Evolutionary conservation across 2,329 filamentous ascomycete species (phyloP), one percentile per base, ranked within the genome.

Genomic region (Botrytis fragariae): DNA sequence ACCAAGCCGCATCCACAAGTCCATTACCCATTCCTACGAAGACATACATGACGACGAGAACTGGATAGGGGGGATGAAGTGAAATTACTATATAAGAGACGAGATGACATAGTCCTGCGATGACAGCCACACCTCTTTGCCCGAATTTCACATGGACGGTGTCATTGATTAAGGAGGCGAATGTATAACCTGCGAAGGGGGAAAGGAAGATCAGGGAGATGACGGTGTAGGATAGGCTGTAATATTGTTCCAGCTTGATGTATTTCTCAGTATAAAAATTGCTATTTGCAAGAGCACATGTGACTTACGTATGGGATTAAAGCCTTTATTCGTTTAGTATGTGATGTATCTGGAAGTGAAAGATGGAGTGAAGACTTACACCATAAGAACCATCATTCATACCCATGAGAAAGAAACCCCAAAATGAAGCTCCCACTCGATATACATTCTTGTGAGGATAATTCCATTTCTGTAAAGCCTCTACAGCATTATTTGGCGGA

Each of bases 11-110:
- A 76, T 90, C 91, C 72, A 88, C 85, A 29, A 94, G 82, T 7
- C 92, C 92, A 79, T 91, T 93, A 1, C 92, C 92, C 70, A 93
- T 90, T 1, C 92, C 92, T 3, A 89, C 86, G 14, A 94, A 81
- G 61, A 90, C 85, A 79, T 91, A 89, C 37, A 90, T 85, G 29
- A 92, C 81, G 3, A 92, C 88, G 0, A 94, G 82, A 0, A 89
- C 88, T 0, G 90, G 87, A 77, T 90, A 94, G 0, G 91, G 90
- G 0, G 92, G 92, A 79, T 93, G 92, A 4, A 90, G 82, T 9
- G 87, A 87, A 72, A 92, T 86, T 2, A 75, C 60, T 0, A 74
- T 61, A 39, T 76, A 77, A 18, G 76, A 54, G 12, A 75, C 65
- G 20, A 77, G 74, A 68, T 77, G 76, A 63, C 72, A 77, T 7